Base-by-base conservation (phyloP, 2,329 filamentous ascomycete species). In the Stagonosporopsis vannaccii region DNA sequence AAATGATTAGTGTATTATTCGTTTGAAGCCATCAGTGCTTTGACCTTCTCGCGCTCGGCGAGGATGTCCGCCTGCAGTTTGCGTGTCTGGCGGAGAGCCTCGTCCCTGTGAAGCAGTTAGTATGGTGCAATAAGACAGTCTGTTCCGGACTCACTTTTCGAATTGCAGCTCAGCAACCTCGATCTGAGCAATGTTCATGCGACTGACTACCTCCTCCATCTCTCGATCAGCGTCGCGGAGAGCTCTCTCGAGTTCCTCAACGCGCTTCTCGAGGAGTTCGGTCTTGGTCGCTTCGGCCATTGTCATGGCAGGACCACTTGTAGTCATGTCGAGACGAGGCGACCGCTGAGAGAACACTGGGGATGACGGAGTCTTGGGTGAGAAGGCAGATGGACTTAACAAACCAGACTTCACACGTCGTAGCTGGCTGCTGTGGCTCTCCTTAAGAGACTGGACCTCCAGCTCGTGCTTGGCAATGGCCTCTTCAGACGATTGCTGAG, bases 401-500 rank as follows among this genome's bases (percentile, higher is more conserved):
- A 83, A 53, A 11, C 68, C 70, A 39, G 70, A 70, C 73, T 88
- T 88, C 69, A 92, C 85, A 13, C 94, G 89, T 63, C 88, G 87
- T 28, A 98, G 84, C 68, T 95, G 90, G 17, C 82, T 81, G 70
- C 85, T 91, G 70, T 95, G 88, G 56, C 86, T 90, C 52, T 96
- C 91, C 63, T 89, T 88, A 51, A 98, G 79, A 20, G 84, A 81
- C 17, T 85, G 80, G 33, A 97, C 84, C 76, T 97, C 92, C 33
- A 95, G 91, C 74, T 98, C 95, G 70, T 97, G 92, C 44, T 87
- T 88, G 39, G 85, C 80, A 54, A 98, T 86, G 35, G 88, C 88
- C 44, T 94, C 92, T 73, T 99, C 95, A 0, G 92, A 94, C 19
- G 90, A 85, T 53, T 91, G 88, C 75, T 98, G 94, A 1, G 94